Conservation (phyloP, 176 grass and related monocot genomes). For the barley (Hordeum vulgare) region DNA sequence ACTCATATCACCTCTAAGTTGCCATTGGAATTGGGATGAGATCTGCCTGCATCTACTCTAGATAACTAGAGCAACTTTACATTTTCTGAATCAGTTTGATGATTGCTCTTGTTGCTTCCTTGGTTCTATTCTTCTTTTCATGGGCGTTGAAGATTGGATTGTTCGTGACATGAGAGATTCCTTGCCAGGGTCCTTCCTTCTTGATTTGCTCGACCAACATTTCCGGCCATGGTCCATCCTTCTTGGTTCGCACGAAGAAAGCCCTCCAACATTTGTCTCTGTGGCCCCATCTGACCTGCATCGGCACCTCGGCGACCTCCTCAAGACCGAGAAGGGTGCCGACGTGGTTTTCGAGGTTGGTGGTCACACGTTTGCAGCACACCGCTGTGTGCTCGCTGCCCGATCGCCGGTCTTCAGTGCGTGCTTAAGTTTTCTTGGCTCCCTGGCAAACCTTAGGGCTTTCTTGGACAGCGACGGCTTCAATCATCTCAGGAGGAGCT, state of each 20-base stretch:
- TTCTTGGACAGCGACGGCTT: too few species aligned
- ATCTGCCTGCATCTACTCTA: too few species aligned
- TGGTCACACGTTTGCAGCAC: not conserved
- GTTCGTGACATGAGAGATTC: constrained; percentile 55
- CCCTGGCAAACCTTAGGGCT: too few species aligned
- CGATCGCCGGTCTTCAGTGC: too few species aligned
- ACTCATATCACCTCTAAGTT: too few species aligned
- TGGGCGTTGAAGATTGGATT: constrained; percentile 74
- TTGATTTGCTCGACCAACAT: too few species aligned
- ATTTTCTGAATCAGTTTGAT: not conserved
- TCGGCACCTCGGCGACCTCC: not conserved
- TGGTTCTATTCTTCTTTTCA: constrained; percentile 12
- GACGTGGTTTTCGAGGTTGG: not conserved
- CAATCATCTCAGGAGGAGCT: too few species aligned
- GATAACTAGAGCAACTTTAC: too few species aligned
- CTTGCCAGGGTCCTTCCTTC: constrained; percentile 28
- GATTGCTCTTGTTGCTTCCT: not conserved
- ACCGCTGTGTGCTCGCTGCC: not conserved
- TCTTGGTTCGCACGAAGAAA: not conserved
- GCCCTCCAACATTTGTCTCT: not conserved
- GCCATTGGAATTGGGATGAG: too few species aligned
- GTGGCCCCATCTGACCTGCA: not conserved
- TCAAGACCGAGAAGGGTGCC: not conserved
- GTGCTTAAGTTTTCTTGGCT: too few species aligned
- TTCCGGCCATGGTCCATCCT: too few species aligned